These are phyloP conservation scores for Choanephora cucurbitarum DNA, from an alignment of 371 early-diverging fungal species.

Conservation along the genomic window DNA sequence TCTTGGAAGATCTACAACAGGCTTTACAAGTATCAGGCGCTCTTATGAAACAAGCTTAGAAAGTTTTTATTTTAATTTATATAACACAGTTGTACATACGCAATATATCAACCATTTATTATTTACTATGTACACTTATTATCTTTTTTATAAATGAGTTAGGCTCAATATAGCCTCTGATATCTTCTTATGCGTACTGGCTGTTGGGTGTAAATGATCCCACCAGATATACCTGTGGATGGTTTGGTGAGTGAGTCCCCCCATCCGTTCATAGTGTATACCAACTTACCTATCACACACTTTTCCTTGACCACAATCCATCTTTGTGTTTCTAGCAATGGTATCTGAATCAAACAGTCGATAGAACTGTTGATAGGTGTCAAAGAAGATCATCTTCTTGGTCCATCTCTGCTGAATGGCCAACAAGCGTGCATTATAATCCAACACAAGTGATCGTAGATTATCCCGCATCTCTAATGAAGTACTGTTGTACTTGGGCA, in stretches of 20 bases:
- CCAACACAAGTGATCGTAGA: slow-evolving; percentile 2
- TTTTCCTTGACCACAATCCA: slow-evolving; percentile 3
- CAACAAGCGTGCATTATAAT: slow-evolving; percentile 15
- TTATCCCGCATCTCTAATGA: neutral
- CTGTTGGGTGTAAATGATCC: slow-evolving; percentile 19
- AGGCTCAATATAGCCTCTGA: slow-evolving; percentile 7
- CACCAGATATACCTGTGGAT: slow-evolving; percentile 21
- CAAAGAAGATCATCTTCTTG: slow-evolving; percentile 5
- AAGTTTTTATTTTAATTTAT: no score
- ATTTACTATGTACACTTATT: no score
- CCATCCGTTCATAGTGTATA: no score
- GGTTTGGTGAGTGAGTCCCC: no score
- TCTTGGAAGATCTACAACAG: slow-evolving; percentile 83
- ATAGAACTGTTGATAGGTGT: slow-evolving; percentile 8
- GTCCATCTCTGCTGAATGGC: neutral
- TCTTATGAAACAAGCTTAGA: slow-evolving; percentile 9
- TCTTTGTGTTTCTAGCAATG: neutral
- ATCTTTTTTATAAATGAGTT: no score
- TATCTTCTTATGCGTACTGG: slow-evolving; percentile 10
- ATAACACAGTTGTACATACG: no score
- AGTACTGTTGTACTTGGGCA: slow-evolving; percentile 9
- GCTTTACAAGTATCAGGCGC: slow-evolving; percentile 82
- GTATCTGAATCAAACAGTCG: neutral
- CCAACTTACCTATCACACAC: slow-evolving; percentile 20
- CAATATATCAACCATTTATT: no score